Evolutionary conservation across 108 stramenopile species (phyloP).

Genomic region (Aurantiochytrium sp.): DNA sequence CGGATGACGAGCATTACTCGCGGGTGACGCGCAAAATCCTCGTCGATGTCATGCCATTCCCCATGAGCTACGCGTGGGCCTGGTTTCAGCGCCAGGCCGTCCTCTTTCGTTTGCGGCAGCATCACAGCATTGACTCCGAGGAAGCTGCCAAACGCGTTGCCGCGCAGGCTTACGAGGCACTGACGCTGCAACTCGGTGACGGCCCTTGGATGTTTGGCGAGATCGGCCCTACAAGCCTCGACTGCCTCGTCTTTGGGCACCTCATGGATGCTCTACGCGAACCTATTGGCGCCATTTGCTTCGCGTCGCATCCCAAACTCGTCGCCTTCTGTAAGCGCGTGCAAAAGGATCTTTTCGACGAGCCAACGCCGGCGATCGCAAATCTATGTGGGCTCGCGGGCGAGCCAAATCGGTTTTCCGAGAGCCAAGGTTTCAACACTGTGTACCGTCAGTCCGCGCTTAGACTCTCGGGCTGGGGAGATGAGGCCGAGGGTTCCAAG

Average conservation of each 20-base stretch:
- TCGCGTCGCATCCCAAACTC: neutral
- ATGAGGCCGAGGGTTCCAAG: neutral
- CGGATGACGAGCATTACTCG: neutral
- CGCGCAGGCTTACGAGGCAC: neutral
- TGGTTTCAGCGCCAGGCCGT: neutral
- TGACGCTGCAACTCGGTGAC: neutral
- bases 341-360: neutral
- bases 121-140: neutral
- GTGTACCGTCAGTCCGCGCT: neutral
- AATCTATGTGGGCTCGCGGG: neutral
- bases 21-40: neutral
- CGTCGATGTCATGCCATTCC: neutral
- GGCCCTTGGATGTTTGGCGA: neutral
- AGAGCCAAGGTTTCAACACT: neutral
- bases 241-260: conserved; percentile 1
- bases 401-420: neutral
- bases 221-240: neutral
- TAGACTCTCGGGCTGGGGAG: neutral
- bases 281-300: neutral
- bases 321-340: neutral
- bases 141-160: neutral
- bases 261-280: conserved; percentile 10
- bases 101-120: neutral
- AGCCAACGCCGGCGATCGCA: neutral
- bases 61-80: neutral